These are phyloP conservation scores for Hortaea sp. DNA, from an alignment of 2,329 filamentous ascomycete genomes.

Conservation along the genomic window DNA sequence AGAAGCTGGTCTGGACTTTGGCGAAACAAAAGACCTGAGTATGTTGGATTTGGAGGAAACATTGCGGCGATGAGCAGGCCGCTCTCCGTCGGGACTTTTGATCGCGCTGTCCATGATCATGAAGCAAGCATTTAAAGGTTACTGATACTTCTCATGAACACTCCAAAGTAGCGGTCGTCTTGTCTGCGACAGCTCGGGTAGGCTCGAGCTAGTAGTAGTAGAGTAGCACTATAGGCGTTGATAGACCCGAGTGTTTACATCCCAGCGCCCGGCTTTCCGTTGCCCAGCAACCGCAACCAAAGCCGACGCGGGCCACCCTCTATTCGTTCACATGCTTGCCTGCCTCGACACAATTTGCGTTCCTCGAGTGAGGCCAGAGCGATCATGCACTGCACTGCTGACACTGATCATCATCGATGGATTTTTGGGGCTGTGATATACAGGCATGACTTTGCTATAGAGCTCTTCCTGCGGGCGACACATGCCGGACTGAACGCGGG, in stretches of 20 bases:
- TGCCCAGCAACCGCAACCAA: not conserved
- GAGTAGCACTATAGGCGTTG: not conserved
- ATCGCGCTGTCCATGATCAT: not conserved
- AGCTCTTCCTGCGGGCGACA: no score
- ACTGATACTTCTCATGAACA: not conserved
- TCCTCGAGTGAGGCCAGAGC: no score
- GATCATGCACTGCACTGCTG: no score
- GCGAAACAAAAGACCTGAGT: conserved; percentile 44
- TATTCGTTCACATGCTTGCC: no score
- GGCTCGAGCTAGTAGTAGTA: not conserved
- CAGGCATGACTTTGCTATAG: no score
- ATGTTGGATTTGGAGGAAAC: conserved; percentile 31
- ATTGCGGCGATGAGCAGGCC: conserved; percentile 20
- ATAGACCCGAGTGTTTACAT: not conserved
- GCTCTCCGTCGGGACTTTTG: not conserved
- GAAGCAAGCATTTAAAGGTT: no score
- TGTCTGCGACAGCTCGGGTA: not conserved
- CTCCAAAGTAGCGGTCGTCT: not conserved
- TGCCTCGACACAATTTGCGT: no score
- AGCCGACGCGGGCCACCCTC: no score
- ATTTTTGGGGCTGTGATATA: no score
- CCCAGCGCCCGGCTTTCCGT: not conserved
- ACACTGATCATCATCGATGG: no score
- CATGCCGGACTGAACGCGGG: no score
- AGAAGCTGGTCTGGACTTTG: conserved; percentile 36